Evolutionary conservation across 1,284 basidiomycete genomes (phyloP), one percentile per base, ranked within the genome.

Genomic region (Erythrobasidium hasegawianum): DNA sequence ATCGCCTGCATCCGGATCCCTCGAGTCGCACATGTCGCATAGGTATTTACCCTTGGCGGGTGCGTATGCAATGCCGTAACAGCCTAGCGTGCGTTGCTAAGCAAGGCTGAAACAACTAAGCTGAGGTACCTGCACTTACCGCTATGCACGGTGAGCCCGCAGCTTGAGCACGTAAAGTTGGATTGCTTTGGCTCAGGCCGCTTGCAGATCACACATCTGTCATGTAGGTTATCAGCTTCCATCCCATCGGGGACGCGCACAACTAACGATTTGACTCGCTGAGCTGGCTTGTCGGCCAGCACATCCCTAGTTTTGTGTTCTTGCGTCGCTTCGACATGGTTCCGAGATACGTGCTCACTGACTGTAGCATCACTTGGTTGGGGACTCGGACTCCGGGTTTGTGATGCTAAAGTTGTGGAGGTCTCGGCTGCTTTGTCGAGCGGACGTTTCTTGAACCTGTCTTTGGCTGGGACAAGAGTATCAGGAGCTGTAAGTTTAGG

Each of bases 11-110:
- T 47, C 43, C 5, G 16, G 5, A n/a, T 47, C 24, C 16, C 24
- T 27, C 26, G 49, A 20, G 33, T 68, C 69, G 69, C 72, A 73
- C 13, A 72, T 54, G 14, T 74, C 71, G 64, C 73, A 74, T 13
- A 60, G 54, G 72, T 72, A 74, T 11, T 68, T 57, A 11, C 71
- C 64, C n/a, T 41, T 40, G 22, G 57, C 38, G 5, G 68, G 50
- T 40, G 58, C 69, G 10, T 70, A 71, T 14, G 59, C 14, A 3
- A 73, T 59, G 3, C 73, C 73, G 58, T 72, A 73, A 55, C 73
- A 74, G 1, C 69, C 33, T 33, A 33, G 11, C 5, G 11, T 33
- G 33, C 4, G 33, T 33, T 11, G 33, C n/a, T 33, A 11, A 33
- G 33, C 11, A 11, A 33, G 11, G 33, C 11, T 33, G 33, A 4